Evolutionary conservation across 73 alveolate species (phyloP).

Genomic region (Paramecium bursaria): DNA sequence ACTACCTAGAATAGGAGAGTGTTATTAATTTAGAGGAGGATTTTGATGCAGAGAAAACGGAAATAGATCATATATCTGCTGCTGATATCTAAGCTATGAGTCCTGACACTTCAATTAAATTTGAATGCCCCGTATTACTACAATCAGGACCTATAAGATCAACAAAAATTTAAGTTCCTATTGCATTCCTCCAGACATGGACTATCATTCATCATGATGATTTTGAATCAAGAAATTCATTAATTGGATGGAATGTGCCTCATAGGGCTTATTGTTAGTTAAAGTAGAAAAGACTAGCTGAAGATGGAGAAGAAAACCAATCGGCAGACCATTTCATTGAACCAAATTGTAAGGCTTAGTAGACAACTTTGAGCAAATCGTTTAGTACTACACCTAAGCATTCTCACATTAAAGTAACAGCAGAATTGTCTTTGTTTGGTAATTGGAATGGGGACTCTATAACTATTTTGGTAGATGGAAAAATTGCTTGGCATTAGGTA

Average conservation of each 20-base stretch:
- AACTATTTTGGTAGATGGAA: neutral
- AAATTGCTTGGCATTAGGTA: conserved; percentile 19
- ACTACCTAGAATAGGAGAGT: conserved; percentile 23
- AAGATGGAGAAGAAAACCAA: neutral
- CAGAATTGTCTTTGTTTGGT: conserved; percentile 45
- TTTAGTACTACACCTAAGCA: neutral
- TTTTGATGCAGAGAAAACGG: conserved; percentile 55
- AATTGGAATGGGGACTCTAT: conserved; percentile 59
- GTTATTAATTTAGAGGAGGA: conserved; percentile 15
- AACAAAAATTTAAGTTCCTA: neutral
- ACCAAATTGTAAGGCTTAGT: conserved; percentile 8
- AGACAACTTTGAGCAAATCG: neutral
- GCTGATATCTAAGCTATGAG: conserved; percentile 46
- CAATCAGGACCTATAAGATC: neutral
- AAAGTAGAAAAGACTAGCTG: neutral
- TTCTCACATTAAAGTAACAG: neutral
- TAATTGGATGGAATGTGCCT: conserved; percentile 54
- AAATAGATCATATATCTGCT: conserved; percentile 57
- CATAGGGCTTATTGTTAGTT: conserved; percentile 51
- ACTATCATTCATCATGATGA: conserved; percentile 58
- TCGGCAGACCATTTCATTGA: conserved; percentile 59
- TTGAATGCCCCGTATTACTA: conserved; percentile 32
- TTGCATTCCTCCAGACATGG: conserved; percentile 47
- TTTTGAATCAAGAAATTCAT: conserved; percentile 31
- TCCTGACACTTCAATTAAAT: conserved; percentile 32